A percentile compares a stretch with the other conserved stretches of the same genome.
phyloP scores from a whole-genome alignment of 108 stramenopile genomes.

The Skeletonema menzelii region DNA sequence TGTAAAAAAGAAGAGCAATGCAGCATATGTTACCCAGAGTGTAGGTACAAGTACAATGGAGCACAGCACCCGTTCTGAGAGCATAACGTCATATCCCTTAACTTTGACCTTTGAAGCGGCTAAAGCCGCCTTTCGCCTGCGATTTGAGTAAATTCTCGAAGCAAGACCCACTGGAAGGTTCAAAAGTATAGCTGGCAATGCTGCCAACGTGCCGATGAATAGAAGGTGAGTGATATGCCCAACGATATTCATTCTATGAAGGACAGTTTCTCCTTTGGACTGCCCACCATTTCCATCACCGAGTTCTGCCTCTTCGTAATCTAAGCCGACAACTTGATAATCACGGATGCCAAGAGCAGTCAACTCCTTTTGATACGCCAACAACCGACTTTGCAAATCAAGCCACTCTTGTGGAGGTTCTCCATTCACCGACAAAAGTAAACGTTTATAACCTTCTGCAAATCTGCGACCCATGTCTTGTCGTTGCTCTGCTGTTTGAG shows the following conservation, averaged over 20 bases:
- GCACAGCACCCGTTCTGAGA: conserved; percentile 92
- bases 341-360: conserved; percentile 89
- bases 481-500: conserved; percentile 66
- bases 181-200: conserved; percentile 85
- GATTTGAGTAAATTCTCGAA: conserved; percentile 81
- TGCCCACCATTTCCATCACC: conserved; percentile 54
- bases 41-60: conserved; percentile 95
- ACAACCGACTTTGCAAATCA: conserved; percentile 75
- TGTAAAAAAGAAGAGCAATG: conserved; percentile 71
- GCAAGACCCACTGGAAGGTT: conserved; percentile 94
- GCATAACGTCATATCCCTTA: conserved; percentile 91
- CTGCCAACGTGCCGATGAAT: conserved; percentile 75
- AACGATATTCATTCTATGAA: conserved; percentile 63
- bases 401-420: conserved; percentile 86
- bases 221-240: conserved; percentile 90
- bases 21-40: conserved; percentile 89
- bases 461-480: conserved; percentile 94
- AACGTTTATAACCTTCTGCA: conserved; percentile 90
- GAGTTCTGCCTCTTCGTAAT: conserved; percentile 56
- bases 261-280: conserved; percentile 67
- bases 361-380: conserved; percentile 82
- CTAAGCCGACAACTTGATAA: conserved; percentile 75
- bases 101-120: conserved; percentile 95
- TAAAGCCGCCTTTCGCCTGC: conserved; percentile 87
- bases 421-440: conserved; percentile 60